Conservation (phyloP, 1,284 basidiomycete genomes). For the Tylopilus sp. region DNA sequence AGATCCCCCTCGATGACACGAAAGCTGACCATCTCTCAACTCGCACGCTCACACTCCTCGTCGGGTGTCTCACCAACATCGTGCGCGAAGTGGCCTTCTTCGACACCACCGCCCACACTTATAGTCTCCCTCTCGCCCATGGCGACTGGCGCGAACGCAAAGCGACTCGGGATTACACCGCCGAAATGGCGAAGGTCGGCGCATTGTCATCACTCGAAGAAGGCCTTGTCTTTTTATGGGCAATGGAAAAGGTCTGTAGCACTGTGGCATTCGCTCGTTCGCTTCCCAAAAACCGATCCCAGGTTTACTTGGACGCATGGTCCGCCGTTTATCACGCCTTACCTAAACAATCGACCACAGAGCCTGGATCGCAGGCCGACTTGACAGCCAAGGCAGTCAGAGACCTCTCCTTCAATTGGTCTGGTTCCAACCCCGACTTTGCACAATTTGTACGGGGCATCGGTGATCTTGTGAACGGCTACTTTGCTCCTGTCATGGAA, state of each 20-base stretch:
- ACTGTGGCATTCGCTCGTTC: neutral
- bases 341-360: slow-evolving; percentile 9
- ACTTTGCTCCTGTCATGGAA: slow-evolving; percentile 29
- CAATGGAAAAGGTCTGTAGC: slow-evolving; percentile 70
- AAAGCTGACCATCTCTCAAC: slow-evolving; percentile 43
- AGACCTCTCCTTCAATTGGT: slow-evolving; percentile 75
- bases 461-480: slow-evolving; percentile 62
- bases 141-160: slow-evolving; percentile 64
- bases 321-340: slow-evolving; percentile 55
- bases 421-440: slow-evolving; percentile 62
- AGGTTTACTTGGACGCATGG: slow-evolving; percentile 78
- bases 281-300: neutral
- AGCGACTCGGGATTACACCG: slow-evolving; percentile 74
- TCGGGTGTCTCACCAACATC: slow-evolving; percentile 65
- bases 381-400: slow-evolving; percentile 52
- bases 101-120: slow-evolving; percentile 57
- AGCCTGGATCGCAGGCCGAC: slow-evolving; percentile 15
- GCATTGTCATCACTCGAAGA: slow-evolving; percentile 64
- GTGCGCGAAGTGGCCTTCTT: slow-evolving; percentile 75
- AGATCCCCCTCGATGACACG: slow-evolving; percentile 59
- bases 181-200: slow-evolving; percentile 71
- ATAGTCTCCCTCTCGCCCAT: slow-evolving; percentile 54
- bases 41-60: slow-evolving; percentile 60
- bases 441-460: slow-evolving; percentile 68
- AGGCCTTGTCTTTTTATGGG: slow-evolving; percentile 78